These are phyloP conservation scores for Mucor piriformis DNA, from an alignment of 371 early-diverging fungal genomes.

Conservation along the genomic window DNA sequence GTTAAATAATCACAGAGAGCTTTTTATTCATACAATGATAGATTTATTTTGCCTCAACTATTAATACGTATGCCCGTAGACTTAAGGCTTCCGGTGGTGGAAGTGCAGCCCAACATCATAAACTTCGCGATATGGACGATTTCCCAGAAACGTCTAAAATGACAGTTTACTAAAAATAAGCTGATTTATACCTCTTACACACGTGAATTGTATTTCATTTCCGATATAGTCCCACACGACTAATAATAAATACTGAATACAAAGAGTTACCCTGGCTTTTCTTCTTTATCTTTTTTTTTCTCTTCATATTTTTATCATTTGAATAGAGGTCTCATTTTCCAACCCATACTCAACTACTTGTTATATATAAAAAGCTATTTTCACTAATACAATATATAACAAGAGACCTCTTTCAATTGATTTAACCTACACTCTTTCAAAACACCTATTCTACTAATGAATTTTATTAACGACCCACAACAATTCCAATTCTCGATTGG, in stretches of 20 bases:
- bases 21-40: background rate
- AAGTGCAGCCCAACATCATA: constrained; percentile 20
- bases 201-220: background rate
- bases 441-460: background rate
- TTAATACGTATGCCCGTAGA: constrained; percentile 25
- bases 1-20: background rate
- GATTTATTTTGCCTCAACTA: constrained; percentile 24
- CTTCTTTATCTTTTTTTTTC: background rate
- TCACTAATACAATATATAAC: background rate
- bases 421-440: background rate
- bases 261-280: constrained; percentile 1
- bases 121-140: constrained; percentile 27
- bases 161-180: constrained; percentile 21
- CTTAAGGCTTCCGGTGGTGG: constrained; percentile 9
- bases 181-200: too few relatives aligned
- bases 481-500: constrained; percentile 8
- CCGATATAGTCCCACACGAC: background rate
- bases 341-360: background rate
- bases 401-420: constrained; percentile 7
- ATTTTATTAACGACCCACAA: constrained; percentile 1
- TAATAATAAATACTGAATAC: background rate
- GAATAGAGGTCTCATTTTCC: constrained; percentile 4
- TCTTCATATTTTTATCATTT: background rate
- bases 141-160: constrained; percentile 28
- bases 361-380: constrained; percentile 3